A percentile compares a stretch with the other conserved stretches of the same genome.
Conservation (phyloP, 1,139 yeast species). For the Geotrichum cucujoidarum region DNA sequence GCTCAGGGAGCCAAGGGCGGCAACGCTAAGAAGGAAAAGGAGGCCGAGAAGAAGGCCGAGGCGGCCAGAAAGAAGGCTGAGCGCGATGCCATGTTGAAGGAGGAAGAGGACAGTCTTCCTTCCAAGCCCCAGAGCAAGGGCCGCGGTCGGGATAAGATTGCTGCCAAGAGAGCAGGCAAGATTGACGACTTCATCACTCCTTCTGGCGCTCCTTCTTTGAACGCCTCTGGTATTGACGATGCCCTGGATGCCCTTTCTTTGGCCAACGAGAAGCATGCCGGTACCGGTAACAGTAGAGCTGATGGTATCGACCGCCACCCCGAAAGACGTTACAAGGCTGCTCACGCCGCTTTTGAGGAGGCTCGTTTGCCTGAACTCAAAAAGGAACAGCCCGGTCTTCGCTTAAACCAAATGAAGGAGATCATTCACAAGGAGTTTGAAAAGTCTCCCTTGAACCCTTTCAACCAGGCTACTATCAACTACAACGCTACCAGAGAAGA, state of each 20-base stretch:
- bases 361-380: constrained; percentile 66
- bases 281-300: constrained; percentile 42
- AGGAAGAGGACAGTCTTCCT: constrained; percentile 62
- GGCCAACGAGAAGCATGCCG: constrained; percentile 25
- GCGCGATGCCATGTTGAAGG: constrained; percentile 45
- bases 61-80: constrained; percentile 42
- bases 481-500: constrained; percentile 63
- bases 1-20: constrained; percentile 66
- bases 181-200: constrained; percentile 45
- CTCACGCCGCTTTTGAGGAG: constrained; percentile 67
- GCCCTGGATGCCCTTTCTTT: constrained; percentile 75
- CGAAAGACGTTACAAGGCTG: constrained; percentile 83
- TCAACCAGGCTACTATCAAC: constrained; percentile 66
- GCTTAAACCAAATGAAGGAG: constrained; percentile 74
- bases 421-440: constrained; percentile 74
- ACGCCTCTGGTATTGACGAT: constrained; percentile 71
- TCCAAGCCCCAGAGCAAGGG: constrained; percentile 51
- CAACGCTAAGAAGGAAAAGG: constrained; percentile 61
- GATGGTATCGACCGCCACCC: constrained; percentile 82
- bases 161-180: constrained; percentile 58
- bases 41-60: constrained; percentile 40
- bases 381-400: constrained; percentile 73
- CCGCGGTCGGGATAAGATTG: constrained; percentile 70
- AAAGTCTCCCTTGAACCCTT: constrained; percentile 75
- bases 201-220: constrained; percentile 43